Conservation (phyloP, 495 filamentous ascomycete genomes). For the Penicillium cataractarum region DNA sequence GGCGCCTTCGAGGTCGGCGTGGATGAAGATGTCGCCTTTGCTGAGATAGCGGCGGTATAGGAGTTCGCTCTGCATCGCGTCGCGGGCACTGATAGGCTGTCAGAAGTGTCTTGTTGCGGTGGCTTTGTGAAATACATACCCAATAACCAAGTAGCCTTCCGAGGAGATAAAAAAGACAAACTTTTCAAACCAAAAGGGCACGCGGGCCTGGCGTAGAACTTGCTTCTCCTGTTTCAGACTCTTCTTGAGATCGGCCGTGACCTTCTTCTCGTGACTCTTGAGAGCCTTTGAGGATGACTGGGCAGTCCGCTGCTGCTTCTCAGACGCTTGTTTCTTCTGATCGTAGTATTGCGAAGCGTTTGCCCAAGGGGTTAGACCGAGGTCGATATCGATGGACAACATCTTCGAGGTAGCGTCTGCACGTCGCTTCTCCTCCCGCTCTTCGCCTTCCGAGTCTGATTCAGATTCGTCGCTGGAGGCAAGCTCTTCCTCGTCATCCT, state of each 20-base stretch:
- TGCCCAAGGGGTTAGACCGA: constrained; percentile 77
- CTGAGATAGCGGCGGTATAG: constrained; percentile 82
- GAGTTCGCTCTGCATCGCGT: constrained; percentile 88
- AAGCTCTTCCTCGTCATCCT: constrained; percentile 51
- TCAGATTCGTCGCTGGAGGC: constrained; percentile 66
- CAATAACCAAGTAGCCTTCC: constrained; percentile 89
- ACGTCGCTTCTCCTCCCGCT: constrained; percentile 35
- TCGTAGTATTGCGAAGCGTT: constrained; percentile 93
- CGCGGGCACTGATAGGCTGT: constrained; percentile 62
- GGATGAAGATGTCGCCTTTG: constrained; percentile 88
- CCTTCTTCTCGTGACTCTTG: constrained; percentile 87
- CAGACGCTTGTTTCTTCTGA: constrained; percentile 78
- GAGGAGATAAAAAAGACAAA: constrained; percentile 94
- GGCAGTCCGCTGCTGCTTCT: constrained; percentile 83
- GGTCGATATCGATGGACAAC: constrained; percentile 81
- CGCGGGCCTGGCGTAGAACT: constrained; percentile 77
- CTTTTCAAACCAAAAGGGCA: constrained; percentile 93
- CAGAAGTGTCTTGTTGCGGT: not conserved
- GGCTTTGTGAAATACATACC: constrained; percentile 31
- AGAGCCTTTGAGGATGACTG: constrained; percentile 82
- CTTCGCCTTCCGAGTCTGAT: constrained; percentile 59
- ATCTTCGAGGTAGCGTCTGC: constrained; percentile 34
- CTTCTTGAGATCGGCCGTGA: constrained; percentile 80
- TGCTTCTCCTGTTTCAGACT: constrained; percentile 91
- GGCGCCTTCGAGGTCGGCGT: constrained; percentile 88